phyloP scores from a whole-genome alignment of 495 filamentous ascomycete species.

The Penicillium mononematosum region DNA sequence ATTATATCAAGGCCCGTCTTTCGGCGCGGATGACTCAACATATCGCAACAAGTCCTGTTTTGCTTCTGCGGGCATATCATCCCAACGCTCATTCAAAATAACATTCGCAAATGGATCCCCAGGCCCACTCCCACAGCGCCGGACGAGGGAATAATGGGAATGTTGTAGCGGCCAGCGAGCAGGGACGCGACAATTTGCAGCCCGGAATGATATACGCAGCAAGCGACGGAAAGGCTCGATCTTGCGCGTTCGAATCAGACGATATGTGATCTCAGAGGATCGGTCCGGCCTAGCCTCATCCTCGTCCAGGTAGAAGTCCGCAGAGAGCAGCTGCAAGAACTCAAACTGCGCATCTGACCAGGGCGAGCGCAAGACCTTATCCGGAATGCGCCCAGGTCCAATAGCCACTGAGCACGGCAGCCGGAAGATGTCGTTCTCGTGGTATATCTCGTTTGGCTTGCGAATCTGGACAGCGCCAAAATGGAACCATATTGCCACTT shows the following conservation, averaged over 20 bases:
- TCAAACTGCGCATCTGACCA: slow-evolving; percentile 45
- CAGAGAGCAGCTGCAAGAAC: slow-evolving; percentile 39
- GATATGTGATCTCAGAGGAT: slow-evolving; percentile 17
- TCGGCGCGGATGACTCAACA: slow-evolving; percentile 17
- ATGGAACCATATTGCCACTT: slow-evolving; percentile 40
- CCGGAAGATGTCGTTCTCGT: slow-evolving; percentile 33
- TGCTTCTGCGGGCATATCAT: slow-evolving; percentile 22
- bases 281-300: slow-evolving; percentile 19
- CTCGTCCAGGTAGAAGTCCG: slow-evolving; percentile 39
- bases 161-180: slow-evolving; percentile 33
- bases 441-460: slow-evolving; percentile 22
- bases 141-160: slow-evolving; percentile 28
- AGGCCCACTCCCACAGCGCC: slow-evolving; percentile 25
- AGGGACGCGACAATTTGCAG: slow-evolving; percentile 33
- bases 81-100: slow-evolving; percentile 37
- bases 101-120: slow-evolving; percentile 39
- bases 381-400: slow-evolving; percentile 33
- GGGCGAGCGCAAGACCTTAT: slow-evolving; percentile 43
- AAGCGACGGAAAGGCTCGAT: slow-evolving; percentile 35
- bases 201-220: slow-evolving; percentile 30
- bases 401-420: slow-evolving; percentile 30
- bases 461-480: slow-evolving; percentile 39
- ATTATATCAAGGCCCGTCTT: not conserved
- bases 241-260: slow-evolving; percentile 37
- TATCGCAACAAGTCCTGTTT: slow-evolving; percentile 26